Evolutionary conservation across 148 eudicot genomes (phyloP).

Genomic region (Spergularia bocconei): DNA sequence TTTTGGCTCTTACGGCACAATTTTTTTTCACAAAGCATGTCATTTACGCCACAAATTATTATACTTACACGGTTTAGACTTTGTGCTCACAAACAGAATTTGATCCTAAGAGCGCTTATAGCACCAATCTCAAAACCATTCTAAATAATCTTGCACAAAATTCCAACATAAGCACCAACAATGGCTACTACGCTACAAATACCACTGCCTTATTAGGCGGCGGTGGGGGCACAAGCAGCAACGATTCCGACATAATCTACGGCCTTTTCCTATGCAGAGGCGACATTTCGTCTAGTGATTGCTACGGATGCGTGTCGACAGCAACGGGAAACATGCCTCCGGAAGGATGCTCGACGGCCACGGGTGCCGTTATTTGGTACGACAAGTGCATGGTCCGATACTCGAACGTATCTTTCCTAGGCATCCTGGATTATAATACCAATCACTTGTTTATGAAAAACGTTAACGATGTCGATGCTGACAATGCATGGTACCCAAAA

Average conservation of each 20-base stretch:
- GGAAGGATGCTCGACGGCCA: background rate
- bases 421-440: too few relatives aligned
- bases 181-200: conserved; percentile 16
- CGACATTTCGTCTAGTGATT: conserved; percentile 2
- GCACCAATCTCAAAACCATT: background rate
- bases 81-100: background rate
- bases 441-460: too few relatives aligned
- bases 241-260: conserved; percentile 13
- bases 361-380: conserved; percentile 29
- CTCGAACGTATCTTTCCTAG: conserved; percentile 20
- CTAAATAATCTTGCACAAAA: background rate
- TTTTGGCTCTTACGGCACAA: background rate
- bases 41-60: background rate
- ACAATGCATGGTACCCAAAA: too few relatives aligned
- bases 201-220: background rate
- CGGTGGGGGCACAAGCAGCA: background rate
- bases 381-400: conserved; percentile 23
- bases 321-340: background rate
- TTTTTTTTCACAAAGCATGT: background rate
- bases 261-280: conserved; percentile 34
- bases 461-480: too few relatives aligned
- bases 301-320: conserved; percentile 15
- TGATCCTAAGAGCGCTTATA: background rate
- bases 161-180: background rate
- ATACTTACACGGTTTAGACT: background rate